Percentiles rank a stretch among this genome's conserved stretches.
Conservation (phyloP, 768 basidiomycete species). For the Macrocybe gigantea region DNA sequence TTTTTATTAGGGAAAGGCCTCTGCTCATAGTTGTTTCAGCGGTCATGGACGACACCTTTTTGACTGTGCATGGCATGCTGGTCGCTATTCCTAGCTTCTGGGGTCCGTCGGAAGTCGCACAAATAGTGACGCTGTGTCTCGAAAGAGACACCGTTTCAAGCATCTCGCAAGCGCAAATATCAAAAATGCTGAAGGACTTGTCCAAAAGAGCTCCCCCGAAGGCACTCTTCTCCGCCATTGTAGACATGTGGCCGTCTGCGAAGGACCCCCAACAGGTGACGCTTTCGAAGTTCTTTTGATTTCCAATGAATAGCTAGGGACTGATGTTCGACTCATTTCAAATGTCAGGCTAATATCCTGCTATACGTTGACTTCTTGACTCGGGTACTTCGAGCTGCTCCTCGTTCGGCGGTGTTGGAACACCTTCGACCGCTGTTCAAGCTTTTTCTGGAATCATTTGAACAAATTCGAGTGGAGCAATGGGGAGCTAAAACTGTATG, state of each 20-base stretch:
- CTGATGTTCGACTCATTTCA: background rate
- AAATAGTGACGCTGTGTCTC: slow-evolving; percentile 43
- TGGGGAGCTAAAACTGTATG: slow-evolving; percentile 8
- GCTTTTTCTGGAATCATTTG: slow-evolving; percentile 75
- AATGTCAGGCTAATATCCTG: slow-evolving; percentile 25
- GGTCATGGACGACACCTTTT: slow-evolving; percentile 26
- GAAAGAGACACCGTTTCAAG: too few relatives aligned
- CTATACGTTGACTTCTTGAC: slow-evolving; percentile 69
- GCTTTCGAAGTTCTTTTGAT: slow-evolving; percentile 4
- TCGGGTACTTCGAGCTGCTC: slow-evolving; percentile 56
- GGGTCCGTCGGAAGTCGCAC: slow-evolving; percentile 50
- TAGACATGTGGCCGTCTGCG: slow-evolving; percentile 46
- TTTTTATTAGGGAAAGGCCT: background rate
- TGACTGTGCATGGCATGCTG: slow-evolving; percentile 64
- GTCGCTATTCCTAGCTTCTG: slow-evolving; percentile 80
- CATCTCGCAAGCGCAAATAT: slow-evolving; percentile 19
- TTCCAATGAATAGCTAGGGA: slow-evolving; percentile 1
- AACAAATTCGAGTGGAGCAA: slow-evolving; percentile 32
- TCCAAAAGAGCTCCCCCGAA: slow-evolving; percentile 69
- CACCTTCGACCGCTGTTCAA: slow-evolving; percentile 66
- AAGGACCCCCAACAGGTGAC: slow-evolving; percentile 31
- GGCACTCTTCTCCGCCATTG: slow-evolving; percentile 59
- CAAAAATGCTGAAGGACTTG: slow-evolving; percentile 51
- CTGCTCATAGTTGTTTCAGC: slow-evolving; percentile 13
- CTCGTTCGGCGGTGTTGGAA: slow-evolving; percentile 58